Percentiles rank a stretch among this genome's conserved stretches.
Evolutionary conservation across 2,329 filamentous ascomycete species (phyloP).

Genomic region (Diaporthe caulivora): DNA sequence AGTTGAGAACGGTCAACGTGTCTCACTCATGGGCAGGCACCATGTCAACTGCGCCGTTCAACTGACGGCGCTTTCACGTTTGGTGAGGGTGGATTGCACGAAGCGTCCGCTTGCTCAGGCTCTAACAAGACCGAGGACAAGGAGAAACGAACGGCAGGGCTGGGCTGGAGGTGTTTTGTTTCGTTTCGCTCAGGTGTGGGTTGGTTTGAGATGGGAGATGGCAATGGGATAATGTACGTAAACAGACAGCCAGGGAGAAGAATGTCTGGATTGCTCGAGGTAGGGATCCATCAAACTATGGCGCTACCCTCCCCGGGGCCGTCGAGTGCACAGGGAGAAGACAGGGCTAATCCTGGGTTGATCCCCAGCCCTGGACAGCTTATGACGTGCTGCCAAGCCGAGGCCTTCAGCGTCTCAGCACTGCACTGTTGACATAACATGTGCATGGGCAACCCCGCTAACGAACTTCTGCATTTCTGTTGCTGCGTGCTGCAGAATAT

Average conservation of each 20-base stretch:
- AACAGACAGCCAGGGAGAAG: not conserved
- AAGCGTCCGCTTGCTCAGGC: slow-evolving; percentile 23
- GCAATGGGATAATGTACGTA: not conserved
- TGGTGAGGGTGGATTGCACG: not conserved
- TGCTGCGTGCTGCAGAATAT: not conserved
- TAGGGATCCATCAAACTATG: slow-evolving; percentile 2
- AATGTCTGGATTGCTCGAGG: not conserved
- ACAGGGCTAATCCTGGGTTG: slow-evolving; percentile 28
- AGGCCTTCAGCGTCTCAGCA: slow-evolving; percentile 4
- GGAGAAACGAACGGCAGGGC: slow-evolving; percentile 15
- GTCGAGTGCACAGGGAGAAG: not conserved
- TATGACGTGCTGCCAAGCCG: slow-evolving; percentile 31
- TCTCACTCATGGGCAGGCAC: not conserved
- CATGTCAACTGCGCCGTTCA: slow-evolving; percentile 25
- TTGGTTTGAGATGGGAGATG: not conserved
- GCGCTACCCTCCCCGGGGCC: not conserved
- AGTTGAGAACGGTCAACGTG: slow-evolving; percentile 27
- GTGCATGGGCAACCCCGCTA: not conserved
- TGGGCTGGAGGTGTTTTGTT: slow-evolving; percentile 2
- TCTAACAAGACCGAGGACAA: slow-evolving; percentile 29
- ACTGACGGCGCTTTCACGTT: not conserved
- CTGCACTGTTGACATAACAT: slow-evolving; percentile 1
- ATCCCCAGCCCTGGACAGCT: slow-evolving; percentile 2
- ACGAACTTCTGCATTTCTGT: not conserved
- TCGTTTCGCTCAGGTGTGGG: not conserved